Evolutionary conservation across 2,329 filamentous ascomycete species (phyloP), one percentile per base, ranked within the genome.

Genomic region (Ilyonectria sp.): DNA sequence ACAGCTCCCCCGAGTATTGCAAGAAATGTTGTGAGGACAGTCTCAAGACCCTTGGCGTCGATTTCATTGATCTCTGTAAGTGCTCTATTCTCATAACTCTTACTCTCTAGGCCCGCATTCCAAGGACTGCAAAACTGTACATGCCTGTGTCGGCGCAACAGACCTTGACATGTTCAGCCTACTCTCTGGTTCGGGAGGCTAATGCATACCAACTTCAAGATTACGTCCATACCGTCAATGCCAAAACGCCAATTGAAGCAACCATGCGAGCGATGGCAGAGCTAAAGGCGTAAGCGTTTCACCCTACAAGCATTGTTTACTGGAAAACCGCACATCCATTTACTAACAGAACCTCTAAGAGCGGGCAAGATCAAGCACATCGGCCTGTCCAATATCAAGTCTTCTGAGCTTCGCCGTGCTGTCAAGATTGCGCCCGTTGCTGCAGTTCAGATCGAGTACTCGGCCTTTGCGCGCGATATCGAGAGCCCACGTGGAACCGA

Each of bases 311-410:
- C 8, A 33, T 33, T 33, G 26, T 26, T 4, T 26, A 33, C 11
- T 19, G 3, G 6, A 26, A 26, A n/a, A 40, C 7, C 7, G 11
- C 3, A 4, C 29, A 31, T 2, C 11, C 7, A 9, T 17, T 11
- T 2, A 57, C 19, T 3, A 1, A 37, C 3, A 7, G 1, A 23
- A 62, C 33, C 4, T 40, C 7, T 11, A 19, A 82, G 79, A 1
- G 82, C 86, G 69, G 86, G 87, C 33, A 89, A 89, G 76, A 86
- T 90, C 73, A 84, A 83, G 59, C 78, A 87, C 73, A 79, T 90
- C 6, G 87, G 88, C 2, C 71, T 90, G 3, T 85, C 79, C 2
- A 85, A 87, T 68, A 78, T 82, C 64, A 81, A 79, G 17, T 81
- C 83, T 3, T 74, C 78, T 2, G 85, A 86, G 1, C 80, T 90